phyloP scores from a whole-genome alignment of 768 basidiomycete species.

The Boletus rubroflammeus region DNA sequence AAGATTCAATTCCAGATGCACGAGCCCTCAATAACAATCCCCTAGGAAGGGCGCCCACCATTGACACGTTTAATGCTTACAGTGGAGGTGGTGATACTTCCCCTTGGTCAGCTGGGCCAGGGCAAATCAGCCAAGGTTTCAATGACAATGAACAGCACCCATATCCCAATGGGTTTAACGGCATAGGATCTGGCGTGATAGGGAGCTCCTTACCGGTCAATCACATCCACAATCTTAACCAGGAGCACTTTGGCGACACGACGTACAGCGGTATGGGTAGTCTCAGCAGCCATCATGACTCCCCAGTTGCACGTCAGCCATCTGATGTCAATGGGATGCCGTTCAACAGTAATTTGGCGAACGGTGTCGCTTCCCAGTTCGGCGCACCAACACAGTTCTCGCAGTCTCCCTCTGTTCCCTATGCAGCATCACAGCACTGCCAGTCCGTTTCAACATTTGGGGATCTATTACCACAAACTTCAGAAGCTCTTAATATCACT shows the following conservation, averaged over 20 bases:
- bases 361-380: conserved; percentile 24
- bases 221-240: conserved; percentile 23
- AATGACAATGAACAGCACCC: conserved; percentile 20
- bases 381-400: conserved; percentile 15
- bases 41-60: conserved; percentile 30
- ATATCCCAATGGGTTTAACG: conserved; percentile 27
- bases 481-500: conserved; percentile 14
- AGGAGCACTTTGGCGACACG: conserved; percentile 27
- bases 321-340: conserved; percentile 24
- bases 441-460: conserved; percentile 22
- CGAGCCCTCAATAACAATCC: conserved; percentile 34
- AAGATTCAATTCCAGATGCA: conserved; percentile 41
- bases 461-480: conserved; percentile 18
- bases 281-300: conserved; percentile 20
- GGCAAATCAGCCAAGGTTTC: conserved; percentile 19
- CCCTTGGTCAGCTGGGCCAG: conserved; percentile 35
- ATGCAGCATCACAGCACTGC: conserved; percentile 15
- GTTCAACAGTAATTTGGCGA: conserved; percentile 16
- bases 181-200: conserved; percentile 15
- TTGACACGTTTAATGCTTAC: conserved; percentile 41
- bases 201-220: conserved; percentile 17
- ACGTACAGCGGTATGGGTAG: conserved; percentile 22
- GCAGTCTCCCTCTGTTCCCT: conserved; percentile 22
- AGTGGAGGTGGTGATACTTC: conserved; percentile 27
- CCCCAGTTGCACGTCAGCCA: conserved; percentile 21